Percentiles rank a stretch among this genome's conserved stretches.
Evolutionary conservation across 805 yeast species (phyloP).

Genomic region (Candida suzukii): DNA sequence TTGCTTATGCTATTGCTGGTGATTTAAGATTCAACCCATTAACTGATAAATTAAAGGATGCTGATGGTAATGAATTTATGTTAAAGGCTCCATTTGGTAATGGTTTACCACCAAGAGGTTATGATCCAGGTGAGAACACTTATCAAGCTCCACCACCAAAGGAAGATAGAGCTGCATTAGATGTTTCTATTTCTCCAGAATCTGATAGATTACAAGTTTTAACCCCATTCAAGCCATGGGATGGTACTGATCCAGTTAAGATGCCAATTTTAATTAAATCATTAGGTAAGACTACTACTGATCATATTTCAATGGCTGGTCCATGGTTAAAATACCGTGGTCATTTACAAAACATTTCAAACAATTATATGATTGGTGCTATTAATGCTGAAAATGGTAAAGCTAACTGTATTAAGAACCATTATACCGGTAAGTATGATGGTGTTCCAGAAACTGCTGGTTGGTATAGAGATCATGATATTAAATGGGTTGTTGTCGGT

Average conservation of each 20-base stretch:
- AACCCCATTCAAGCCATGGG: constrained; percentile 93
- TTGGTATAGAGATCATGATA: constrained; percentile 88
- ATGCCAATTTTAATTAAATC: constrained; percentile 96
- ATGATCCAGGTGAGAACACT: constrained; percentile 59
- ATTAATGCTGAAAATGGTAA: constrained; percentile 93
- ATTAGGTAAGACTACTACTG: constrained; percentile 97
- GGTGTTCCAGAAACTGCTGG: constrained; percentile 97
- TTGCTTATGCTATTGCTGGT: constrained; percentile 95
- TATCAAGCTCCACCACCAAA: constrained; percentile 95
- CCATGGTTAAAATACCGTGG: constrained; percentile 99
- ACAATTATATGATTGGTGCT: constrained; percentile 99
- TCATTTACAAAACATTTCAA: constrained; percentile 96
- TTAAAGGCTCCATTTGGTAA: constrained; percentile 77
- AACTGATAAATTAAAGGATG: constrained; percentile 71
- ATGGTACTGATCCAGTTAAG: constrained; percentile 85
- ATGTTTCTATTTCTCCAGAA: constrained; percentile 74
- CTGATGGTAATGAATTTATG: constrained; percentile 65
- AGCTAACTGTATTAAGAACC: constrained; percentile 87
- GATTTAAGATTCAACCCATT: constrained; percentile 87
- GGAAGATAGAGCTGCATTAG: constrained; percentile 72
- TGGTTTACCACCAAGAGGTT: constrained; percentile 78
- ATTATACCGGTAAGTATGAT: constrained; percentile 82
- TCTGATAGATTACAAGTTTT: constrained; percentile 95
- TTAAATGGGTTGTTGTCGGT: constrained; percentile 96
- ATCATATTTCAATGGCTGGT: constrained; percentile 99